Conservation (phyloP, 106 monocot species). For the Amphibolis antarctica region DNA sequence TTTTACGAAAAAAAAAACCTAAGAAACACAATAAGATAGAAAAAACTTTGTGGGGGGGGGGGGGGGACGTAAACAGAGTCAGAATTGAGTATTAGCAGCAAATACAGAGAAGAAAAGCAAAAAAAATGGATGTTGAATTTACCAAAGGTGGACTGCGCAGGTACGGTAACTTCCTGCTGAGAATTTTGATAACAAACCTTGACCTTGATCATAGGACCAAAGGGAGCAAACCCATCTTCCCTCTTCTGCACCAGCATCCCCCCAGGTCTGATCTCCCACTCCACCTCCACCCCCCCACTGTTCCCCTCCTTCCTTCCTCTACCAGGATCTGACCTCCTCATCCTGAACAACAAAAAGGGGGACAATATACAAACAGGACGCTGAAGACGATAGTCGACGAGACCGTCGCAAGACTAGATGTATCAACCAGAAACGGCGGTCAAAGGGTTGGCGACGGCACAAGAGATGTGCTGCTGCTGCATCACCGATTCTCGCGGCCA, state of each 20-base stretch:
- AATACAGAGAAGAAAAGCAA: neutral
- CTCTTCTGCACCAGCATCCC: conserved; percentile 84
- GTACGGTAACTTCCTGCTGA: conserved; percentile 55
- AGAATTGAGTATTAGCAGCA: neutral
- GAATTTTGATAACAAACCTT: conserved; percentile 48
- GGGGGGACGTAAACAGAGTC: neutral
- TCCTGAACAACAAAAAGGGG: conserved; percentile 1
- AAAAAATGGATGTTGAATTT: conserved; percentile 1
- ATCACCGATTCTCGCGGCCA: too few relatives aligned
- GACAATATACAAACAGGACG: too few relatives aligned
- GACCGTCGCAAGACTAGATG: too few relatives aligned
- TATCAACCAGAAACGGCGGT: too few relatives aligned
- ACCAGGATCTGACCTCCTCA: conserved; percentile 18
- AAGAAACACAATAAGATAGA: neutral
- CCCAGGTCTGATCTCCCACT: conserved; percentile 69
- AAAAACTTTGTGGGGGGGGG: neutral
- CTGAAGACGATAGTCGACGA: too few relatives aligned
- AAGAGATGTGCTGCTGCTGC: too few relatives aligned
- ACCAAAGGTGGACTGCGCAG: conserved; percentile 80
- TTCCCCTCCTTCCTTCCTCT: conserved; percentile 7
- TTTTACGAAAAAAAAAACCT: neutral
- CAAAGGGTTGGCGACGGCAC: too few relatives aligned
- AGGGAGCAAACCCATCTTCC: conserved; percentile 17
- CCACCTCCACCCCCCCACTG: conserved; percentile 10
- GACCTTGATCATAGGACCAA: conserved; percentile 47